Evolutionary conservation across 495 filamentous ascomycete species (phyloP).

Genomic region (Penicillium maclennaniae): DNA sequence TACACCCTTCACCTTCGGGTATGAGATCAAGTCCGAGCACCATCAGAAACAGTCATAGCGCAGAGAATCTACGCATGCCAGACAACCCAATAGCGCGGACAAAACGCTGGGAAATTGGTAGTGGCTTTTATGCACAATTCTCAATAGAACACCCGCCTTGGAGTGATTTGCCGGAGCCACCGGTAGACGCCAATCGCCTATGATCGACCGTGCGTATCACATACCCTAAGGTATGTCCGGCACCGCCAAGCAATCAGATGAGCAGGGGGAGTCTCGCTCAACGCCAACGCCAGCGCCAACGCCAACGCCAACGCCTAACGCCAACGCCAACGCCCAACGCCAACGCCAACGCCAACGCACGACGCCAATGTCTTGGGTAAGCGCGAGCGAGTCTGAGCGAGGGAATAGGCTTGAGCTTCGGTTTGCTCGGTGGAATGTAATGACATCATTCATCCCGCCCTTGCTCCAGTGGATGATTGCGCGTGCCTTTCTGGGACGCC

Average conservation of each 20-base stretch:
- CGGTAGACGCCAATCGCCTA: not conserved
- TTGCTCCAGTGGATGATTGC: slow-evolving; percentile 10
- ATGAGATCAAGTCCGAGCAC: not conserved
- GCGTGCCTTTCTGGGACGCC: slow-evolving; percentile 13
- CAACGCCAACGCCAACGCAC: not conserved
- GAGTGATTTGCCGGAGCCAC: not conserved
- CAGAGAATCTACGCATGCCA: slow-evolving; percentile 13
- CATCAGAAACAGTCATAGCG: slow-evolving; percentile 9
- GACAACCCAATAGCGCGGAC: slow-evolving; percentile 2
- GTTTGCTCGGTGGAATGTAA: slow-evolving; percentile 5
- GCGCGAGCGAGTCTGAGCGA: not conserved
- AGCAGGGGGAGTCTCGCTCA: not conserved
- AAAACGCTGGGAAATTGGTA: not conserved
- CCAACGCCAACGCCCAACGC: not conserved
- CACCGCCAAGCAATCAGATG: slow-evolving; percentile 1
- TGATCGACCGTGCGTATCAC: slow-evolving; percentile 13
- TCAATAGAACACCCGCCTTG: slow-evolving; percentile 7
- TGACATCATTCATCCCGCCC: slow-evolving; percentile 20
- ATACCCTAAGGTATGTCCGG: slow-evolving; percentile 5
- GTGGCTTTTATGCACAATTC: slow-evolving; percentile 6
- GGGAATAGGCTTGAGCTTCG: not conserved
- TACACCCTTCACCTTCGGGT: not conserved
- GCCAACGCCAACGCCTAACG: not conserved
- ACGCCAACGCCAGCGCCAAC: not conserved
- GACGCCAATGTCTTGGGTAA: slow-evolving; percentile 3